Percentiles rank a stretch among this genome's conserved stretches.
Evolutionary conservation across 345 rosid genomes (phyloP).

Genomic region (Turritis glabra): DNA sequence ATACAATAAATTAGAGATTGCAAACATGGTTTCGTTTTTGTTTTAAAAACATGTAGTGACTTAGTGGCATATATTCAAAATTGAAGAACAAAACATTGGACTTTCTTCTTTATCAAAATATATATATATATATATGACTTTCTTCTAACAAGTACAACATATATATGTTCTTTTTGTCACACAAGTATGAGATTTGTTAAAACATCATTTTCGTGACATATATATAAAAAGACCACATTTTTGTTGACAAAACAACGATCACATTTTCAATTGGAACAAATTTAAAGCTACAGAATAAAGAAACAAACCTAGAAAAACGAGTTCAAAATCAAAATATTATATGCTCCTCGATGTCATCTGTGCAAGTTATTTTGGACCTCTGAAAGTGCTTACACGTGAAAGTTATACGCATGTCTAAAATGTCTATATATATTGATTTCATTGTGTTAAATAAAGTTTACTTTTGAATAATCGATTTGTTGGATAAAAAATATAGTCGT

Average conservation of each 20-base stretch:
- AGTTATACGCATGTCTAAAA: conserved; percentile 9
- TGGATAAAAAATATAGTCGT: conserved; percentile 4
- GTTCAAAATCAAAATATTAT: conserved; percentile 24
- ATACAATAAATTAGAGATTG: too few relatives aligned
- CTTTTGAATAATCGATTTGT: conserved; percentile 9
- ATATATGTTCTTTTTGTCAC: conserved; percentile 21
- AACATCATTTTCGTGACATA: conserved; percentile 6
- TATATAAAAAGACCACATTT: background rate
- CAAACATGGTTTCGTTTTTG: background rate
- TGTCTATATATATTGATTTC: background rate
- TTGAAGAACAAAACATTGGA: conserved; percentile 1
- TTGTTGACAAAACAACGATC: background rate
- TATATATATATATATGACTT: too few relatives aligned
- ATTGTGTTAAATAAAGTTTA: conserved; percentile 7
- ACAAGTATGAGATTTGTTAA: conserved; percentile 19
- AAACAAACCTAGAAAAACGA: background rate
- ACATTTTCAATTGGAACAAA: conserved; percentile 1
- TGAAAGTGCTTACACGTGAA: conserved; percentile 29
- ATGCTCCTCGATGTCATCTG: conserved; percentile 4
- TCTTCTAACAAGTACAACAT: conserved; percentile 18
- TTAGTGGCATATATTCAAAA: background rate
- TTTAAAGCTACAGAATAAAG: conserved; percentile 11
- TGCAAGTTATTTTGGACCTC: conserved; percentile 24
- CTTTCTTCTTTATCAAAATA: too few relatives aligned
- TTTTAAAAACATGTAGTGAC: background rate